Evolutionary conservation across 306 rosid genomes (phyloP), one percentile per base, ranked within the genome.

Genomic region (Hylodesmum podocarpum): DNA sequence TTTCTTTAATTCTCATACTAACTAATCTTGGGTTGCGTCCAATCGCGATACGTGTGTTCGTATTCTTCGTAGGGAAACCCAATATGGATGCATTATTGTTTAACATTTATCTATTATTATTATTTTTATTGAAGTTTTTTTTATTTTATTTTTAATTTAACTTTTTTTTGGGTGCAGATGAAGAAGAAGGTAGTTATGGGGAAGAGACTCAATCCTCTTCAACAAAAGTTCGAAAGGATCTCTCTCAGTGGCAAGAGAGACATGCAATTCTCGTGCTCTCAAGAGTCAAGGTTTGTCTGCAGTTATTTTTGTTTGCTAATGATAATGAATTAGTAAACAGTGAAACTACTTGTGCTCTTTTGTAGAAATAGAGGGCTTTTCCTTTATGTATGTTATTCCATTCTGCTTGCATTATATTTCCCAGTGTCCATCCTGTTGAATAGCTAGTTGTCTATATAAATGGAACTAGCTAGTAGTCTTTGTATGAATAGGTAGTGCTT

Each of bases 191-290:
- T 27, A 50, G 49, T 31, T 12, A 22, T 82, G 84, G 58, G 61
- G 91, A 59, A 62, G 82, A 82, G 21, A 67, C 55, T 55, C 33
- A 79, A 43, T 67, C 75, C 25, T 82, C 72, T 79, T 88, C 93
- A 39, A 82, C 84, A 25, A 88, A 65, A 64, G 72, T 75, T 43
- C 79, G 84, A 66, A 79, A 75, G 40, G 92, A 91, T 85, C 96
- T 91, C 64, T 91, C 96, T 5, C 83, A 88, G 59, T 94, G 98
- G 98, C 98, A 94, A 82, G 88, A 90, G 84, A 88, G 77, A 69
- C 98, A 94, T 71, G 98, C 98, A 4, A 73, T 58, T 65, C 89
- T 92, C 71, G 74, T 91, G 64, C 94, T 94, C n/a, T 90, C 94
- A 22, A 87, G 80, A 87, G 93, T 85, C 28, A 94, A 91, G 96